A percentile compares a stretch with the other conserved stretches of the same genome.
phyloP scores from a whole-genome alignment of 441 rosid species.

The Manihot esculenta region DNA sequence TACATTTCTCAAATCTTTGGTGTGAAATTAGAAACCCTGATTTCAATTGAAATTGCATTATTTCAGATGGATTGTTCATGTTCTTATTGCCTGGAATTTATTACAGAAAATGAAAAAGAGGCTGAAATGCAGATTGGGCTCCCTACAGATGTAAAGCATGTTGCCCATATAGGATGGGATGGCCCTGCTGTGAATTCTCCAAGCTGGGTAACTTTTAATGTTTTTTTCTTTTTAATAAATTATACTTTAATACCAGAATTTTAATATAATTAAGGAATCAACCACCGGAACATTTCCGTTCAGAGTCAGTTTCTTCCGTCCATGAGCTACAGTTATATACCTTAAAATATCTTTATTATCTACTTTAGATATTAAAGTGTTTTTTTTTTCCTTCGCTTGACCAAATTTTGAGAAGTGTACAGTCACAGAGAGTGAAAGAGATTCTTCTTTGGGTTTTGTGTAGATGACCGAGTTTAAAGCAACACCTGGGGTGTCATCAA shows the following conservation, averaged over 20 bases:
- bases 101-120: slow-evolving; percentile 76
- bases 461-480: slow-evolving; percentile 70
- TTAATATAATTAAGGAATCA: too few species aligned
- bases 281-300: too few species aligned
- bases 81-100: neutral
- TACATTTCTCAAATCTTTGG: slow-evolving; percentile 87
- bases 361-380: too few species aligned
- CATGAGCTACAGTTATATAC: too few species aligned
- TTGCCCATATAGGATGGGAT: slow-evolving; percentile 95
- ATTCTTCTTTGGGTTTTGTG: neutral
- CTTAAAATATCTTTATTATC: too few species aligned
- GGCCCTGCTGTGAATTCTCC: slow-evolving; percentile 68
- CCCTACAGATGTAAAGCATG: slow-evolving; percentile 97
- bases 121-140: slow-evolving; percentile 72
- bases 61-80: neutral
- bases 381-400: neutral
- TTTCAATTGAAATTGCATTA: neutral
- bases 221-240: neutral
- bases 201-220: slow-evolving; percentile 57
- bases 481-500: slow-evolving; percentile 26
- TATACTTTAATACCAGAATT: too few species aligned
- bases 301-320: too few species aligned
- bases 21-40: slow-evolving; percentile 36
- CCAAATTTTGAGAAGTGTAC: neutral
- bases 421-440: neutral